Evolutionary conservation across 2,329 filamentous ascomycete genomes (phyloP).

Genomic region (Cyclaneusma minus): DNA sequence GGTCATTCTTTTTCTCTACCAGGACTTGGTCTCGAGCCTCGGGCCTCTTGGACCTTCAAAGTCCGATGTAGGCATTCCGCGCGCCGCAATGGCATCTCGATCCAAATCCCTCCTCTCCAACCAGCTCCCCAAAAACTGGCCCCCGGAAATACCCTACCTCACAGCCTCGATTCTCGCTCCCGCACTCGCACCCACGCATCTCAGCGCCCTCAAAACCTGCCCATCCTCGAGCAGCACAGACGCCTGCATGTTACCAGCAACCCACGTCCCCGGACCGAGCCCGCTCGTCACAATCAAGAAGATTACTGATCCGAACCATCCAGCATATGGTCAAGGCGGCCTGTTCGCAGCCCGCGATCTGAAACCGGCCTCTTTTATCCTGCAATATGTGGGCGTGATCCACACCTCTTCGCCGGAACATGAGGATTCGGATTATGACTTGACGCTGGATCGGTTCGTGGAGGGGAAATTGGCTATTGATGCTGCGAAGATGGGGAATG

Average conservation of each 20-base stretch:
- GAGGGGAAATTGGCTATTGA: constrained; percentile 43
- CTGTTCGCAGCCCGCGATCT: constrained; percentile 42
- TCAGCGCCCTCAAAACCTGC: constrained; percentile 1
- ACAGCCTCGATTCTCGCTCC: constrained; percentile 29
- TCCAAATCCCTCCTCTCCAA: no score
- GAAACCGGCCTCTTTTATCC: constrained; percentile 35
- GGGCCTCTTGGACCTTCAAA: not conserved
- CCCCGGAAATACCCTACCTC: constrained; percentile 34
- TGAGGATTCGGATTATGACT: constrained; percentile 43
- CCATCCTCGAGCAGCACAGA: constrained; percentile 26
- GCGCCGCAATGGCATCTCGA: no score
- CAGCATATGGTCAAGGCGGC: constrained; percentile 40
- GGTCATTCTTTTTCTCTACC: not conserved
- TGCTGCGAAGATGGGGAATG: constrained; percentile 40
- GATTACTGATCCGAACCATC: constrained; percentile 35
- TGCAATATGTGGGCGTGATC: constrained; percentile 46
- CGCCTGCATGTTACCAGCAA: constrained; percentile 18
- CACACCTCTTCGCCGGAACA: constrained; percentile 27
- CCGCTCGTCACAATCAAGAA: constrained; percentile 35
- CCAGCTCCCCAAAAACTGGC: constrained; percentile 40
- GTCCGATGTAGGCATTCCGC: not conserved
- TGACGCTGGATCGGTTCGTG: constrained; percentile 44
- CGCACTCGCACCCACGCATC: constrained; percentile 9
- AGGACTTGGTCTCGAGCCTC: not conserved
- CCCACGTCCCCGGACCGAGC: constrained; percentile 27